Conservation (phyloP, 139 green algal genomes). For the Gonium pectorale region DNA sequence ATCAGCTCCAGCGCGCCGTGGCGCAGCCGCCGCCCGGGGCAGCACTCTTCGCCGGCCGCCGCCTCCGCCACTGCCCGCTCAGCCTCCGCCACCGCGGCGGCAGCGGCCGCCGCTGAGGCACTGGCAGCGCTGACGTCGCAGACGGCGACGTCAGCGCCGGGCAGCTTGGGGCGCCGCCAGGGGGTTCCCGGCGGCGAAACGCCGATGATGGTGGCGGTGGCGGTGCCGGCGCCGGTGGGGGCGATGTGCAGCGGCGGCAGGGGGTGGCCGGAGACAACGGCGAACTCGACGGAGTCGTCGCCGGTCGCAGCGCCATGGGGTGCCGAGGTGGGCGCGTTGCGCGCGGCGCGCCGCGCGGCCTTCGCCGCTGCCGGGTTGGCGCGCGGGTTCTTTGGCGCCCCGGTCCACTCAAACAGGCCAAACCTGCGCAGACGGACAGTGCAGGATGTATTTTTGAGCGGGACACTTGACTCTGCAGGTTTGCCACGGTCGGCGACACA, state of each 20-base stretch:
- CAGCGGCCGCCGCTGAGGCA: neutral
- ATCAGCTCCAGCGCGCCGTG: constrained; percentile 32
- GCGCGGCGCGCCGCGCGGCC: too few relatives aligned
- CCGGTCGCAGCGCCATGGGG: neutral
- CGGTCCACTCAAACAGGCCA: constrained; percentile 53
- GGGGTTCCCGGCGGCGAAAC: neutral
- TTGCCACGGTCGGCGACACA: too few relatives aligned
- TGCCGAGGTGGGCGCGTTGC: neutral
- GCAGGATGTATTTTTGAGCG: too few relatives aligned
- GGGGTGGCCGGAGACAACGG: too few relatives aligned
- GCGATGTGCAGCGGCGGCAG: neutral
- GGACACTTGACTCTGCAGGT: too few relatives aligned
- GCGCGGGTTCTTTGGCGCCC: neutral
- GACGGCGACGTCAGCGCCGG: neutral
- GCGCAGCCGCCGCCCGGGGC: constrained; percentile 15
- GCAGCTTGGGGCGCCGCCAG: neutral
- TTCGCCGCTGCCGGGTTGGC: neutral
- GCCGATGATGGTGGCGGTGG: constrained; percentile 31
- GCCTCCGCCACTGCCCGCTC: constrained; percentile 17
- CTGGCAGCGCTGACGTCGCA: neutral
- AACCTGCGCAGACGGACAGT: constrained; percentile 41
- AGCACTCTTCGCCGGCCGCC: neutral
- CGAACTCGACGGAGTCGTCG: too few relatives aligned
- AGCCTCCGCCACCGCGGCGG: neutral
- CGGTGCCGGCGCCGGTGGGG: constrained; percentile 3